Conservation (phyloP, 1,139 yeast genomes). For the Arxiozyma telluris region DNA sequence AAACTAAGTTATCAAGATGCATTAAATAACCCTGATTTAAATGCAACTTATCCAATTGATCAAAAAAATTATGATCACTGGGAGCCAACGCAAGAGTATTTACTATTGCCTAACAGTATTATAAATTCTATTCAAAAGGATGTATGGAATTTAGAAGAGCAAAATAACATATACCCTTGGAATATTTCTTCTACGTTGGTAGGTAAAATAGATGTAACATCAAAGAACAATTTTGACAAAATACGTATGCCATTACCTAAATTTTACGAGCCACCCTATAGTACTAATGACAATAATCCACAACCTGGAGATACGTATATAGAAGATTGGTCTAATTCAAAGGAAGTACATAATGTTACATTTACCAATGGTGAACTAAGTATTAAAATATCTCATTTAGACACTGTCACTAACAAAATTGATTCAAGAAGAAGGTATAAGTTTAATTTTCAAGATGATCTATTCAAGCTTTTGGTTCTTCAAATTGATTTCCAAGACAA, state of each 20-base stretch:
- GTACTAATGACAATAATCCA: conserved; percentile 21
- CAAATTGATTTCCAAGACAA: conserved; percentile 28
- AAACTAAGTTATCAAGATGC: conserved; percentile 53
- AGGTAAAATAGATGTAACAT: conserved; percentile 18
- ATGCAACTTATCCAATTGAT: conserved; percentile 52
- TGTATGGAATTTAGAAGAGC: conserved; percentile 17
- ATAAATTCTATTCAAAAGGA: conserved; percentile 30
- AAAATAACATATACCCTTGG: conserved; percentile 19
- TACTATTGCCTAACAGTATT: conserved; percentile 54
- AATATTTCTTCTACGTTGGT: conserved; percentile 25
- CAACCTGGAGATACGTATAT: conserved; percentile 22
- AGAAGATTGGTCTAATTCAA: conserved; percentile 13
- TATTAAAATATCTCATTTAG: conserved; percentile 22
- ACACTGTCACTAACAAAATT: conserved; percentile 15
- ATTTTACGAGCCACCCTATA: conserved; percentile 25
- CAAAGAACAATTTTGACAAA: conserved; percentile 14
- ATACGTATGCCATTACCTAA: conserved; percentile 27
- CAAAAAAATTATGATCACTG: conserved; percentile 40
- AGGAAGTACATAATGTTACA: conserved; percentile 25
- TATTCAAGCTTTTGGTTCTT: conserved; percentile 28
- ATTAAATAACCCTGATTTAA: conserved; percentile 34
- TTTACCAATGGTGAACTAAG: conserved; percentile 23
- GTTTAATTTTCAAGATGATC: conserved; percentile 28
- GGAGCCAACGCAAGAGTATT: conserved; percentile 44
- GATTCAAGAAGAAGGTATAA: conserved; percentile 12